Base-by-base conservation (phyloP, 2,329 filamentous ascomycete genomes). In the Cordyceps javanica region DNA sequence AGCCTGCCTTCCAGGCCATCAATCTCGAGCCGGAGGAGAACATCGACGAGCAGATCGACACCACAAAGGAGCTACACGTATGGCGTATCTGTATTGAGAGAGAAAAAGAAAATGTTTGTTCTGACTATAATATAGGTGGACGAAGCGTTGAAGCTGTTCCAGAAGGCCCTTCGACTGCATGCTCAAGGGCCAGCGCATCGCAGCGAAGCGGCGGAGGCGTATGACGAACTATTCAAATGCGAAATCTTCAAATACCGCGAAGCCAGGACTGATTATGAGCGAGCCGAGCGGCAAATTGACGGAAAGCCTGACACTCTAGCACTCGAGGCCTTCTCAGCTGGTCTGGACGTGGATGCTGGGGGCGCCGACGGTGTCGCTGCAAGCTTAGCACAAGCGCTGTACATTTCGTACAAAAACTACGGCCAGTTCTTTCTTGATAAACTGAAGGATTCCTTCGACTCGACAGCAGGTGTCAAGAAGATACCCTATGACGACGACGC, bases 221-320 rank as follows among this genome's bases (percentile, higher is more conserved):
- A 99, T 73, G 79, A 87, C 49, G 83, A 84, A 38, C 83, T 99
- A 1, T 95, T 99, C 71, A 77, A 88, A 55, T 97, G 92, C 26
- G 94, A 97, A 57, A 94, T 99, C 59, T 97, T 97, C 76, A 88
- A 85, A 67, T 96, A 94, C 68, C 88, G 89, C 53, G 93, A 97
- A 70, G 91, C 89, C 4, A 77, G 86, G 42, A 92, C 91, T 54
- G 91, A 96, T 64, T 95, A 92, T 67, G 85, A 89, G 63, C 85
- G 90, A 63, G 81, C 87, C 58, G 86, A 86, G 61, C 71, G 74
- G 62, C 76, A 82, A 34, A 77, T 78, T 13, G 77, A 82, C 53
- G 72, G 74, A 10, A 73, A 78, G 57, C 73, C 78, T 3, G 70
- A 68, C 44, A 59, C 62, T 4, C 67, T 66, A 2, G 63, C 73